Base-by-base conservation (phyloP, 306 rosid species). In the Abrus precatorius region DNA sequence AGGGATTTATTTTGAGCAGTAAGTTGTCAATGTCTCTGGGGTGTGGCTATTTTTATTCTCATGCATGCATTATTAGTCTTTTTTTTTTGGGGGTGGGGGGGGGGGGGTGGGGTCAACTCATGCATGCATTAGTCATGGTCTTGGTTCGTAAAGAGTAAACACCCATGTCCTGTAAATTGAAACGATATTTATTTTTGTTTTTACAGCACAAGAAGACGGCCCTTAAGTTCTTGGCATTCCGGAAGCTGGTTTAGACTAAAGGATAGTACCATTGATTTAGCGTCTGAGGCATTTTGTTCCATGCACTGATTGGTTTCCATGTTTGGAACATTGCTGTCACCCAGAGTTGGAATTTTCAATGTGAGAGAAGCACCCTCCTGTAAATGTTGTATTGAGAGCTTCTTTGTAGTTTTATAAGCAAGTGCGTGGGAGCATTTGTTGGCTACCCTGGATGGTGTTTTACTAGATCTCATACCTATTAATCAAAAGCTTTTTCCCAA, bases 1-100 rank as follows among this genome's bases (percentile, higher is more conserved):
- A 93, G 75, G 99, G 99, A 64, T 93, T 96, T 84, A 93, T 96
- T 75, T 87, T 96, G 85, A 96, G 99, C 93, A 86, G 99, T 93
- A 85, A 89, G 97, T 78, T 63, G 30, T 9, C 53, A 56, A 11
- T 60, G 6, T 38, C 14, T 85, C 49, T 86, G 54, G 14, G 60
- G 28, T 9, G 13, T 72, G n/a, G 20, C 9, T 29, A 14, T 56
- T 54, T 29, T 55, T 73, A 8, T 68, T 43, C 13, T 34, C 45
- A 53, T 28, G 29, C 68, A 74, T 32, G 54, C 59, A 32, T 57
- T 33, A 48, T 55, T 20, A 20, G 20, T 20, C 20, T 20, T 20
- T 20, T 20, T 20, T 20, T 20, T 20, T 20, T 0, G 20, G 20
- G 20, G 20, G 20, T 0, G 20, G 20, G 20, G 20, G 20, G 20